These are phyloP conservation scores for Epipyxis sp. DNA, from an alignment of 108 stramenopile species.

Conservation along the genomic window DNA sequence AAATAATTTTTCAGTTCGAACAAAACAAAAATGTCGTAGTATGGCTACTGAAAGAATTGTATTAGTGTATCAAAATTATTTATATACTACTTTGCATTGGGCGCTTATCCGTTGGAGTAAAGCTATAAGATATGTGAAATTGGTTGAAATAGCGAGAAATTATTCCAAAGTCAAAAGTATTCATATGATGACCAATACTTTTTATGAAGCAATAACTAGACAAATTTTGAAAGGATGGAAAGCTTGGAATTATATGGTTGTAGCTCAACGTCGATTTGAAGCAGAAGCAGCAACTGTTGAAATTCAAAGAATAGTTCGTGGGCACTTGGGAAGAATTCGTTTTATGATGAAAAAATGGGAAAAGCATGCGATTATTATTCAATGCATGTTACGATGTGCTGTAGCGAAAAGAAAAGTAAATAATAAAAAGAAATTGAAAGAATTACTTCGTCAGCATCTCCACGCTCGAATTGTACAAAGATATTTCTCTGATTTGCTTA, in stretches of 20 bases:
- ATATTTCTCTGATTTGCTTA: background rate
- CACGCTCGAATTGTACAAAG: background rate
- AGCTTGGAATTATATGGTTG: background rate
- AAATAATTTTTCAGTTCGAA: background rate
- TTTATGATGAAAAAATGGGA: background rate
- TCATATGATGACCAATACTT: background rate
- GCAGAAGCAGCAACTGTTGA: constrained; percentile 15
- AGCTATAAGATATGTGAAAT: background rate
- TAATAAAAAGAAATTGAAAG: background rate
- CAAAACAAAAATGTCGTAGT: background rate
- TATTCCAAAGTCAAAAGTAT: background rate
- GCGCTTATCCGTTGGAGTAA: background rate
- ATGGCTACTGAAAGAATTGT: background rate
- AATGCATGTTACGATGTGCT: background rate
- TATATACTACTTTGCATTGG: background rate
- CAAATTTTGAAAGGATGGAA: background rate
- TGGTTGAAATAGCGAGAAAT: background rate
- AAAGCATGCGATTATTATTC: background rate
- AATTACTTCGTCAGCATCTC: background rate
- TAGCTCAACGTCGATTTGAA: background rate
- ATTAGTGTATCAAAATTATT: background rate
- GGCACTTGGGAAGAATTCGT: background rate
- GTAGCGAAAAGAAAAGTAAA: background rate
- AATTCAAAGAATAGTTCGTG: constrained; percentile 6
- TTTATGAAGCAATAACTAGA: constrained; percentile 1